These are phyloP conservation scores for Auricularia auricula-judae DNA, from an alignment of 768 basidiomycete genomes.

Conservation along the genomic window DNA sequence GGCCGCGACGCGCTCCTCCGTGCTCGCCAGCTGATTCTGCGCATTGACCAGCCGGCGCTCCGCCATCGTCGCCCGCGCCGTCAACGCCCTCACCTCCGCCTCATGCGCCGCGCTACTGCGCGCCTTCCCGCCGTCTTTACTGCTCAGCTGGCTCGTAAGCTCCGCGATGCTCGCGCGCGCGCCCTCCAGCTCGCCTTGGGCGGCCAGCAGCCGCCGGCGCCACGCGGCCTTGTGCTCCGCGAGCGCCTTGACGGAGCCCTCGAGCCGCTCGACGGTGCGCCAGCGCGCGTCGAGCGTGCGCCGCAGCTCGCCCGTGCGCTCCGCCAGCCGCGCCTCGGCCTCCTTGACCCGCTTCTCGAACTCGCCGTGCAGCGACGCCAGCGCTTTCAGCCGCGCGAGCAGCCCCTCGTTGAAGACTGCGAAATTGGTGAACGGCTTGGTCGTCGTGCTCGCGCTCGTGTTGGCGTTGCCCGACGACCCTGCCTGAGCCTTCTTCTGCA, in stretches of 20 bases:
- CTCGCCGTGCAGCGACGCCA: slow-evolving; percentile 73
- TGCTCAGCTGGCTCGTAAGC: slow-evolving; percentile 54
- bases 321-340: slow-evolving; percentile 57
- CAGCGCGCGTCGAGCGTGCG: slow-evolving; percentile 82
- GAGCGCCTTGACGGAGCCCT: slow-evolving; percentile 70
- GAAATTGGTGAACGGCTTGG: slow-evolving; percentile 91
- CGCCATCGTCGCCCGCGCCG: slow-evolving; percentile 67
- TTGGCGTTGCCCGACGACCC: slow-evolving; percentile 14
- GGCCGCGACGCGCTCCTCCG: slow-evolving; percentile 73
- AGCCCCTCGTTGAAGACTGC: slow-evolving; percentile 90
- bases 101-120: slow-evolving; percentile 33
- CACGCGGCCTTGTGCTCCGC: slow-evolving; percentile 73
- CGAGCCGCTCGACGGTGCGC: slow-evolving; percentile 90
- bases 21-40: slow-evolving; percentile 70
- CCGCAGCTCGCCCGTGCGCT: slow-evolving; percentile 67
- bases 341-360: slow-evolving; percentile 83
- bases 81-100: slow-evolving; percentile 59
- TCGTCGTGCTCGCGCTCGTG: slow-evolving; percentile 41
- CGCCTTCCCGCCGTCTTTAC: slow-evolving; percentile 36
- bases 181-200: slow-evolving; percentile 81
- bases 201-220: slow-evolving; percentile 70
- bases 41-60: slow-evolving; percentile 81
- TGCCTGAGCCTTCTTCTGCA: slow-evolving; percentile 51
- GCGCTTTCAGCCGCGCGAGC: slow-evolving; percentile 71
- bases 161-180: slow-evolving; percentile 62